Conservation (phyloP, 1,284 basidiomycete genomes). For the Cryptococcus neoformans region DNA sequence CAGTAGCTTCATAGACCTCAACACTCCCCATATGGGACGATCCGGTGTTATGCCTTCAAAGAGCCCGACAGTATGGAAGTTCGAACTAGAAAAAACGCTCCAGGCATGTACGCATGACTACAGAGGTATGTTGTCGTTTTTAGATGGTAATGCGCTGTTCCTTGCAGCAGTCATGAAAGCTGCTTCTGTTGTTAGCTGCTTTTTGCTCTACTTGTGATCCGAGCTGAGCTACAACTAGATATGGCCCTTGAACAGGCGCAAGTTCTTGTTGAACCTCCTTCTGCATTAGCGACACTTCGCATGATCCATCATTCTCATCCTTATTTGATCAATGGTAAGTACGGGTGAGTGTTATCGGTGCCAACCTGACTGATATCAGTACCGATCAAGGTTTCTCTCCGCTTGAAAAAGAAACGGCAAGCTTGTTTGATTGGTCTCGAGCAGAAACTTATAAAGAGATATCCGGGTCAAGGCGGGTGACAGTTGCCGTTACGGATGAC, state of each 20-base stretch:
- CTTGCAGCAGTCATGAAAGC: too few relatives aligned
- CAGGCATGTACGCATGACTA: not conserved
- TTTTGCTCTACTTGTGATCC: not conserved
- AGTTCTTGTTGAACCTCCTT: slow-evolving; percentile 59
- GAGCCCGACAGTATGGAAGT: not conserved
- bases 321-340: slow-evolving; percentile 65
- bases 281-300: slow-evolving; percentile 67
- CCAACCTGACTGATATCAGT: not conserved
- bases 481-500: slow-evolving; percentile 77
- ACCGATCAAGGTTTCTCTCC: slow-evolving; percentile 41
- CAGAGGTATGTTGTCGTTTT: not conserved
- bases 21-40: too few relatives aligned
- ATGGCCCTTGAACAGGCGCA: slow-evolving; percentile 40
- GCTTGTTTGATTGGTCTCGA: slow-evolving; percentile 20
- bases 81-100: not conserved
- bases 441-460: slow-evolving; percentile 38
- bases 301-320: slow-evolving; percentile 73
- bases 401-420: not conserved
- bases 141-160: not conserved
- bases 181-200: too few relatives aligned
- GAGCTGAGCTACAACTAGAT: not conserved
- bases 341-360: not conserved
- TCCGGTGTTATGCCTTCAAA: too few relatives aligned
- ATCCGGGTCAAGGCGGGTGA: slow-evolving; percentile 59
- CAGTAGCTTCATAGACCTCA: too few relatives aligned